A percentile compares a stretch with the other conserved stretches of the same genome.
Conservation (phyloP, 192 early-diverging fungal species). For the Backusella sp. region DNA sequence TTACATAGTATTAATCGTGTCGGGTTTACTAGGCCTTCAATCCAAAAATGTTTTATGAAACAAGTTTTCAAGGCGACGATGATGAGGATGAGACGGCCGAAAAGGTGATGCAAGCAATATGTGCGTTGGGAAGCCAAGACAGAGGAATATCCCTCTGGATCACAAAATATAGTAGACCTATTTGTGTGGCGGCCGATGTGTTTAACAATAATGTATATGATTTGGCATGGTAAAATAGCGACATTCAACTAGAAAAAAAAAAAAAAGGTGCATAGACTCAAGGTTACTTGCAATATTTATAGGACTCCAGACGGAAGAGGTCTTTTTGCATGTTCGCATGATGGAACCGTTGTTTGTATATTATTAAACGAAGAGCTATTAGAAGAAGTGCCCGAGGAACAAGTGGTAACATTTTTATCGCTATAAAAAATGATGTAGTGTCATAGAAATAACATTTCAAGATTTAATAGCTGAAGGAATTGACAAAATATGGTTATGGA, state of each 20-base stretch:
- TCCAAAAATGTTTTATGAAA: conserved; percentile 68
- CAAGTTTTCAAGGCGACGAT: conserved; percentile 13
- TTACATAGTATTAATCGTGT: not conserved
- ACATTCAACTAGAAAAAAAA: not conserved
- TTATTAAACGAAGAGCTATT: conserved; percentile 74
- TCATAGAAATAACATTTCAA: not conserved
- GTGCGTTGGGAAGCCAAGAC: conserved; percentile 90
- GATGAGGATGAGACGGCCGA: conserved; percentile 12
- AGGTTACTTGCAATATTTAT: not conserved
- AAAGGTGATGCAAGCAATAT: conserved; percentile 53
- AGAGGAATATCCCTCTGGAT: conserved; percentile 85
- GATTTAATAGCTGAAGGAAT: conserved; percentile 30
- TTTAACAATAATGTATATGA: conserved; percentile 88
- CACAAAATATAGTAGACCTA: conserved; percentile 67
- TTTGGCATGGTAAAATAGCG: conserved; percentile 68
- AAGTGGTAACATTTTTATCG: conserved; percentile 51
- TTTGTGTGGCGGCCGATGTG: conserved; percentile 67
- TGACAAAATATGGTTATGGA: conserved; percentile 52
- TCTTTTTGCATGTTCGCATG: conserved; percentile 86
- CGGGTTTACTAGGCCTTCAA: conserved; percentile 61
- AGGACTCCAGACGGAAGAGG: conserved; percentile 72
- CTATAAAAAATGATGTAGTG: not conserved
- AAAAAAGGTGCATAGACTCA: not conserved
- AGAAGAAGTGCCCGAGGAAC: conserved; percentile 55
- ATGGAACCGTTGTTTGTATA: conserved; percentile 82